Evolutionary conservation across 352 stramenopile genomes (phyloP), one percentile per base, ranked within the genome.

Genomic region (Globisporangium yorkense): DNA sequence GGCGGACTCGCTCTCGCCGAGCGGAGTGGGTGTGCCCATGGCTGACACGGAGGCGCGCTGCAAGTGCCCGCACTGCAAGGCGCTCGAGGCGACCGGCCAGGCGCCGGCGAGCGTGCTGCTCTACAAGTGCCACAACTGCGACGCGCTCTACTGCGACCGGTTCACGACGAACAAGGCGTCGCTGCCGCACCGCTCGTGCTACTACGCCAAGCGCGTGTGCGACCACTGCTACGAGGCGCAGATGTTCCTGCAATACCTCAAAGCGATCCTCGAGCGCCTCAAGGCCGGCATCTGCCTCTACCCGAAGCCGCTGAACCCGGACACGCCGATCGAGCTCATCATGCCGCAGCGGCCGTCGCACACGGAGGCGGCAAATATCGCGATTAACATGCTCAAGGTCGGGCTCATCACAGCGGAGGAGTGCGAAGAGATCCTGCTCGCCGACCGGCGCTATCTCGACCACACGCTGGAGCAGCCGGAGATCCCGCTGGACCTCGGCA

Each of bases 211-310:
- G 68, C 80, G 82, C n/a, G 83, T 96, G 18, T 96, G 86, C 51
- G 86, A 94, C 67, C 65, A 80, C 43, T 96, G 86, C 48, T 80
- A 91, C 56, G 78, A 94, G 45, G 78, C 82, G 31, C 86, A 96
- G 64, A 87, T 84, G 65, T 88, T 90, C 54, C 71, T 94, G 29
- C 91, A 94, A 56, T 91, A 93, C 54, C 65, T 96, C 44, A 86
- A 89, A 48, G 82, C 82, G 16, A 94, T 92, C 62, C 76, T 89
- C 40, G 80, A 96, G 58, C 75, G 87, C 48, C 71, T 96, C 45
- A 92, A 94, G 57, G 86, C 78, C 5, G 77, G 86, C 1, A 94
- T 92, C 29, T 96, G 86, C 50, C 62, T 96, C 56, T 95, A 96
- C 48, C 84, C 86, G 0, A 86, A 88, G 53, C 74, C 81, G n/a